These are phyloP conservation scores for Pichia thaimueangensis DNA, from an alignment of 805 yeast species.

Conservation along the genomic window DNA sequence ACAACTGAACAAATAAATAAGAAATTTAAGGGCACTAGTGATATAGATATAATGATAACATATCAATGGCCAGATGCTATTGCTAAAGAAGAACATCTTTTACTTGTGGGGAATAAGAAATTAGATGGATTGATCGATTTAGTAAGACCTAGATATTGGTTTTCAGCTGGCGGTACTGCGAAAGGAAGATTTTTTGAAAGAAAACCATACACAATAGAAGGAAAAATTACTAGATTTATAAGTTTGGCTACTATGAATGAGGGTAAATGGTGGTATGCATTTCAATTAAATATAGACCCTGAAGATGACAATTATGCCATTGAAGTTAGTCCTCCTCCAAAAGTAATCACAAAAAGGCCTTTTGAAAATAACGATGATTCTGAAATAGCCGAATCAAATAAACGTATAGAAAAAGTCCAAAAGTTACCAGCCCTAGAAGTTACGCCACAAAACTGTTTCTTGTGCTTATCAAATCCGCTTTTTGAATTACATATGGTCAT, in stretches of 20 bases:
- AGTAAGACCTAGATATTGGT: slow-evolving; percentile 60
- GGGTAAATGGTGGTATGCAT: slow-evolving; percentile 73
- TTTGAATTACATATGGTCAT: slow-evolving; percentile 76
- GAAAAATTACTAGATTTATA: slow-evolving; percentile 51
- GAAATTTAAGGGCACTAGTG: slow-evolving; percentile 17
- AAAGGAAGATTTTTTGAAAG: slow-evolving; percentile 47
- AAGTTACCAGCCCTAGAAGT: slow-evolving; percentile 19
- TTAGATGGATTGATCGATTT: slow-evolving; percentile 42
- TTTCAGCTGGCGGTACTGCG: slow-evolving; percentile 45
- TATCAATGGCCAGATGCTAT: slow-evolving; percentile 55
- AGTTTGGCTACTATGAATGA: slow-evolving; percentile 56
- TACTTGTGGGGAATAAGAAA: slow-evolving; percentile 37
- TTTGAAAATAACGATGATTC: background rate
- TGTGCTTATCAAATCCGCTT: slow-evolving; percentile 75
- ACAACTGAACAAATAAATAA: slow-evolving; percentile 12
- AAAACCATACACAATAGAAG: slow-evolving; percentile 39
- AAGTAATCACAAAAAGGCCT: background rate
- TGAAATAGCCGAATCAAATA: background rate
- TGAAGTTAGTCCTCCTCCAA: background rate
- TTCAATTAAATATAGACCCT: slow-evolving; percentile 34
- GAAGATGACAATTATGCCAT: background rate
- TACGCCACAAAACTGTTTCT: slow-evolving; percentile 63
- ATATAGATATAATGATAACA: slow-evolving; percentile 51
- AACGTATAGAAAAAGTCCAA: no score
- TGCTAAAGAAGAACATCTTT: slow-evolving; percentile 37